Evolutionary conservation across 495 filamentous ascomycete species (phyloP), one percentile per base, ranked within the genome.

Genomic region (Ramalina intermedia): DNA sequence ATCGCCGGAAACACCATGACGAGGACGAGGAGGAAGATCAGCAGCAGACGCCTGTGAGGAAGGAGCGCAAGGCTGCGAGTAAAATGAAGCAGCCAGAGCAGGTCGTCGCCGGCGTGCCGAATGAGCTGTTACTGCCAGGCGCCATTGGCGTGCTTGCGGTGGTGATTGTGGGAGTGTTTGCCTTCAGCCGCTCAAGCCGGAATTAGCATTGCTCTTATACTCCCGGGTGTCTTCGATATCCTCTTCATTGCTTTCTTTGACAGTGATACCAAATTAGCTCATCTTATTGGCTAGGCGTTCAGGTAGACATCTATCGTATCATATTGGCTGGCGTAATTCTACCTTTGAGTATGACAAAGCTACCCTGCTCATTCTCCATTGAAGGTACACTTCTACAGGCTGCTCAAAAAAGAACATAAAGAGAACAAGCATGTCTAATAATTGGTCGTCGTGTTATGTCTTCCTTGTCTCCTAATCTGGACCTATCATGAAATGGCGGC

Each of bases 121-220:
- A 99, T 58, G 91, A 99, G 52, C 67, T 96, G 40, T 70, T 99
- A 21, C 73, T 99, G 21, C 93, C 91, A 0, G 91, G 91, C 49
- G 91, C 93, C 17, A 86, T 96, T 62, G 87, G 87, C n/a, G 87
- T 87, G 11, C 65, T 99, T 55, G 93, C 91, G 7, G 87, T 91
- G 17, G 88, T 94, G 18, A 94, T 99, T 68, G 75, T 86, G 16
- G 87, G 82, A 43, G 90, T 96, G 18, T 98, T 98, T 70, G 75
- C 85, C n/a, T 73, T 96, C 55, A 82, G 87, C 49, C 79, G 91
- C 47, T 69, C 80, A 38, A 82, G 77, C 18, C 80, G 74, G 51
- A 73, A 81, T 60, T 88, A 53, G 37, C 17, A 27, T 13, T 20
- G 11, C 39, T 33, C 27, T 9, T 37, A 4, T 35, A 18, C 20